Evolutionary conservation across 345 rosid genomes (phyloP).

Genomic region (Citrus maxima): DNA sequence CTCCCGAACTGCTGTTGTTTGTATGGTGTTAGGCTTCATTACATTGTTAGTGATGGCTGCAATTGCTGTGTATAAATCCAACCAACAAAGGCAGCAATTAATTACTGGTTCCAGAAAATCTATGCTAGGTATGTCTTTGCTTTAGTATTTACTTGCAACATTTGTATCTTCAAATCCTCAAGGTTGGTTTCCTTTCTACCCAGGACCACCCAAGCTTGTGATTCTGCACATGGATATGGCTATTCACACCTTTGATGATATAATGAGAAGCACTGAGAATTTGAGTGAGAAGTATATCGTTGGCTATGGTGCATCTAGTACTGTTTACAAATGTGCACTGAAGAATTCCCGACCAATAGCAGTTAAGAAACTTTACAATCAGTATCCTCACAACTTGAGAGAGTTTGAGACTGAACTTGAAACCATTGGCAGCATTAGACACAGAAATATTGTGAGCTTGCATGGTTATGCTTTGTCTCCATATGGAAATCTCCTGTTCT

Average conservation of each 20-base stretch:
- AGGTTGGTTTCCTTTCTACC: neutral
- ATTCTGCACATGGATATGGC: constrained; percentile 98
- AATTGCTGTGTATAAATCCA: constrained; percentile 58
- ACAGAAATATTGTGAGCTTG: constrained; percentile 83
- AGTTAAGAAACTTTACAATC: constrained; percentile 80
- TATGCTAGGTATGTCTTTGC: constrained; percentile 34
- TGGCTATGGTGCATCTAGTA: constrained; percentile 93
- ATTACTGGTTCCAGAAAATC: constrained; percentile 25
- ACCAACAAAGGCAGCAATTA: constrained; percentile 35
- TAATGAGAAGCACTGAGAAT: constrained; percentile 85
- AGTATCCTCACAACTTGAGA: constrained; percentile 48
- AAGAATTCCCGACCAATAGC: constrained; percentile 91
- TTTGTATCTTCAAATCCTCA: neutral
- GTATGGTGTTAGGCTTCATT: constrained; percentile 56
- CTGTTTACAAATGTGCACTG: constrained; percentile 72
- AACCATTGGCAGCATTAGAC: constrained; percentile 89
- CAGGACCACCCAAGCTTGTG: constrained; percentile 83
- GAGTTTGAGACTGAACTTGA: constrained; percentile 96
- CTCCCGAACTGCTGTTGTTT: constrained; percentile 60
- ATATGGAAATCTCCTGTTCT: constrained; percentile 84
- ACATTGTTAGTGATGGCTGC: constrained; percentile 45
- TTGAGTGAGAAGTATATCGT: constrained; percentile 65
- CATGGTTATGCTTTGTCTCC: constrained; percentile 86
- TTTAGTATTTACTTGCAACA: neutral
- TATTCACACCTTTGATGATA: constrained; percentile 77